These are phyloP conservation scores for Eucalyptus cladocalyx DNA, from an alignment of 345 rosid genomes.

Conservation along the genomic window DNA sequence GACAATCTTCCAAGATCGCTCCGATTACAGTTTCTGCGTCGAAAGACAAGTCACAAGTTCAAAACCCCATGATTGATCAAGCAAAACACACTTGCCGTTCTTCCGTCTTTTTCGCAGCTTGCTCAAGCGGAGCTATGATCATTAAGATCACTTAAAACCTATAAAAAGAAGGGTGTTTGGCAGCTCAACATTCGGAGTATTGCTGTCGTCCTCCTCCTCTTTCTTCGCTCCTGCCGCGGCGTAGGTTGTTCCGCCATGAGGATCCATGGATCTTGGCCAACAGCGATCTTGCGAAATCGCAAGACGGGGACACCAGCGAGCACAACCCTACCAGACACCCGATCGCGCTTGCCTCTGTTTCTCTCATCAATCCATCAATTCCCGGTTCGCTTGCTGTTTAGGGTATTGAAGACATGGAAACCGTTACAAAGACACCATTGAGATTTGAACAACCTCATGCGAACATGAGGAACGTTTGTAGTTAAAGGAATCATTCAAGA, in stretches of 20 bases:
- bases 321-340: neutral
- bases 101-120: neutral
- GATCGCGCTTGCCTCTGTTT: neutral
- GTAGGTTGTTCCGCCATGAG: neutral
- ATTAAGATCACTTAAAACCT: neutral
- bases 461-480: neutral
- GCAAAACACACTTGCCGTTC: neutral
- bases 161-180: neutral
- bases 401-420: neutral
- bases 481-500: neutral
- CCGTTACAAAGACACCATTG: neutral
- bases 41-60: neutral
- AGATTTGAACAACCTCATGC: neutral
- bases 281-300: neutral
- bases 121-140: neutral
- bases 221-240: fast-evolving
- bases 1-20: neutral
- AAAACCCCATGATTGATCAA: neutral
- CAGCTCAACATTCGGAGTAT: neutral
- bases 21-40: neutral
- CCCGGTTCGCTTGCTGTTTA: neutral
- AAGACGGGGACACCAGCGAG: neutral
- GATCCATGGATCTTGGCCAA: neutral
- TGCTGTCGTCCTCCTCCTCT: neutral
- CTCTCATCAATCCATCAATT: neutral